Evolutionary conservation across 2,329 filamentous ascomycete species (phyloP).

Genomic region (Monilinia laxa): DNA sequence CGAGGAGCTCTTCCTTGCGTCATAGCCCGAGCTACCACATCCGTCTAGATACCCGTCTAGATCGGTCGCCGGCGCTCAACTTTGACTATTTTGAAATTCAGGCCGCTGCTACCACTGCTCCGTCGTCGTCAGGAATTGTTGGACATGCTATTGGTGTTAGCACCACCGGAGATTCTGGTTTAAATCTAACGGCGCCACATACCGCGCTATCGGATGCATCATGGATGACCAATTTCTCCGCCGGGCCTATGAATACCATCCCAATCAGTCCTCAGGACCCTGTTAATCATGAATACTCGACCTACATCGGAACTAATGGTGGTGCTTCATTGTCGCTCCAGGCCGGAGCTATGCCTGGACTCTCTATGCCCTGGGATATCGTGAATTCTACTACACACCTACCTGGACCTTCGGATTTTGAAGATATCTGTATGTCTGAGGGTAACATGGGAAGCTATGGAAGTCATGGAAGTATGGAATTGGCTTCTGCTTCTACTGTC

Average conservation of each 20-base stretch:
- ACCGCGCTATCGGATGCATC: conserved; percentile 4
- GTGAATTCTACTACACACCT: conserved; percentile 19
- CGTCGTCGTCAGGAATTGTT: conserved; percentile 15
- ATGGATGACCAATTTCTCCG: conserved; percentile 12
- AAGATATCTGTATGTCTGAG: conserved; percentile 31
- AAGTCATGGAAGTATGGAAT: conserved; percentile 34
- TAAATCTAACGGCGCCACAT: conserved; percentile 16
- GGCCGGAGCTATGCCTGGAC: conserved; percentile 21
- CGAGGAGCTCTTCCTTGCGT: conserved; percentile 5
- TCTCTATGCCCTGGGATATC: conserved; percentile 30
- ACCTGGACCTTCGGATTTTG: conserved; percentile 27
- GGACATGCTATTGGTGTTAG: conserved; percentile 2
- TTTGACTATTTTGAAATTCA: conserved; percentile 18
- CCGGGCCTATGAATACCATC: conserved; percentile 1
- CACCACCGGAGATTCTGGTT: background rate
- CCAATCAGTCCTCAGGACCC: conserved; percentile 16
- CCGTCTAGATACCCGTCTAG: conserved; percentile 9
- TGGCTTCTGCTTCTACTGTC: conserved; percentile 29
- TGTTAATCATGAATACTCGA: conserved; percentile 4
- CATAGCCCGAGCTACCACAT: conserved; percentile 15
- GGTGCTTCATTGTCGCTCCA: conserved; percentile 21
- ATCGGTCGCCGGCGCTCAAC: conserved; percentile 2
- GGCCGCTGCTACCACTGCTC: background rate
- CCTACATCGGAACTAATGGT: conserved; percentile 14
- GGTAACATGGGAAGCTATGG: conserved; percentile 27